Evolutionary conservation across 2,329 filamentous ascomycete genomes (phyloP).

Genomic region (Apiospora malaysiana): DNA sequence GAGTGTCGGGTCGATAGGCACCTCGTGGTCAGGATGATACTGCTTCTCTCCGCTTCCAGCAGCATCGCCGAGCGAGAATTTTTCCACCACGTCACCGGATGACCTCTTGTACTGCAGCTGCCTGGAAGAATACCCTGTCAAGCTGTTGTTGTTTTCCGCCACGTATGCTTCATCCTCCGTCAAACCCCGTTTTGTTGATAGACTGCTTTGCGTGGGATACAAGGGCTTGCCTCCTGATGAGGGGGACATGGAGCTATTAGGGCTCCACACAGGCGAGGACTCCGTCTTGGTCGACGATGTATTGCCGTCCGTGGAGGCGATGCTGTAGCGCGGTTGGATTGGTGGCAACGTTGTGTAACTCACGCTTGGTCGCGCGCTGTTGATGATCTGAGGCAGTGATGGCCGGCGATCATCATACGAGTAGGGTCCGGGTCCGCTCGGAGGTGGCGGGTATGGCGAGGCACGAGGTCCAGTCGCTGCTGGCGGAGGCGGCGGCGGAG

Average conservation of each 20-base stretch:
- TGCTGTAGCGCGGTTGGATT: conserved; percentile 8
- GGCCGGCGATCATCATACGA: not conserved
- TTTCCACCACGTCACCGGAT: not conserved
- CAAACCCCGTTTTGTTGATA: conserved; percentile 1
- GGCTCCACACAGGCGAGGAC: conserved; percentile 18
- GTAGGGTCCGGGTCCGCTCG: conserved; percentile 2
- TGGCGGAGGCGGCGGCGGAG: not conserved
- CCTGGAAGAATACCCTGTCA: conserved; percentile 8
- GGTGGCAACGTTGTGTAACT: not conserved
- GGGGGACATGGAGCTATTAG: conserved; percentile 3
- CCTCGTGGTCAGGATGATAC: not conserved
- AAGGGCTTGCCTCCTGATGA: conserved; percentile 12
- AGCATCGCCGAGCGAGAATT: conserved; percentile 19
- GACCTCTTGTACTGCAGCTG: conserved; percentile 9
- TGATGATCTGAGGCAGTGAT: conserved; percentile 25
- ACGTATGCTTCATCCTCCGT: not conserved
- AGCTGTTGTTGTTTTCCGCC: not conserved
- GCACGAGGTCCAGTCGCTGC: conserved; percentile 1
- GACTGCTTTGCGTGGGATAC: conserved; percentile 7
- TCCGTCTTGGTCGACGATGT: conserved; percentile 13
- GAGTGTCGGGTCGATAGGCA: conserved; percentile 8
- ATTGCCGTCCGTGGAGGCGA: conserved; percentile 4
- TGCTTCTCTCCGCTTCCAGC: not conserved
- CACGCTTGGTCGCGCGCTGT: not conserved
- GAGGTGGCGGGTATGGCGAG: not conserved